Base-by-base conservation (phyloP, 192 early-diverging fungal species). In the Gorgonomyces haynaldii region DNA sequence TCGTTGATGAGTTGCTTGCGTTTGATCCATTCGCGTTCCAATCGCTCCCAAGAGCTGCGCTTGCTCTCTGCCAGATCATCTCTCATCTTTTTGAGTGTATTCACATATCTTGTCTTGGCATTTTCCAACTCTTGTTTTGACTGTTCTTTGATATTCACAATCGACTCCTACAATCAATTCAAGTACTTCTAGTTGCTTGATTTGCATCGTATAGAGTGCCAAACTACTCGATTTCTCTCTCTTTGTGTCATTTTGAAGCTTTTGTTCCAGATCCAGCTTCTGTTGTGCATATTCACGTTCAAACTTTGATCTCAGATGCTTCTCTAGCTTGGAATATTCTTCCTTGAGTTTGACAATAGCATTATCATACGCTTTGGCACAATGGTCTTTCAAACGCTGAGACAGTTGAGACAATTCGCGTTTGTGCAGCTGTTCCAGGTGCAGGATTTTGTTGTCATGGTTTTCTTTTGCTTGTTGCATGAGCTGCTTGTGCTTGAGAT, bases 61-160 rank as follows among this genome's bases (percentile, higher is more conserved):
- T 65, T 67, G 39, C 50, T 56, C 10, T 37, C 10, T 10, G 52
- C 61, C 30, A 67, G 29, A 20, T 67, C 65, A 37, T 67, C 65
- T 5, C 65, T 50, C 65, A 67, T 67, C 15, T 25, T 16, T 31
- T 45, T 59, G 4, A 67, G 45, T 3, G 65, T 67, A 12, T 42
- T 43, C 3, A 67, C 29, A 40, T 67, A 67, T 42, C 58, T 56
- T 1, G n/a, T n/a, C n/a, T n/a, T n/a, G n/a, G n/a, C n/a, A n/a
- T n/a, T n/a, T n/a, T n/a, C n/a, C n/a, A n/a, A n/a, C n/a, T n/a
- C n/a, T n/a, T n/a, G n/a, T n/a, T n/a, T n/a, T n/a, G n/a, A n/a
- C n/a, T n/a, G n/a, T n/a, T n/a, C n/a, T n/a, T n/a, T n/a, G n/a
- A n/a, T n/a, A n/a, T n/a, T n/a, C n/a, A n/a, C n/a, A n/a, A n/a